Evolutionary conservation across 176 grass and related monocot species (phyloP), one percentile per base, ranked within the genome.

Genomic region (Oryza meyeriana): DNA sequence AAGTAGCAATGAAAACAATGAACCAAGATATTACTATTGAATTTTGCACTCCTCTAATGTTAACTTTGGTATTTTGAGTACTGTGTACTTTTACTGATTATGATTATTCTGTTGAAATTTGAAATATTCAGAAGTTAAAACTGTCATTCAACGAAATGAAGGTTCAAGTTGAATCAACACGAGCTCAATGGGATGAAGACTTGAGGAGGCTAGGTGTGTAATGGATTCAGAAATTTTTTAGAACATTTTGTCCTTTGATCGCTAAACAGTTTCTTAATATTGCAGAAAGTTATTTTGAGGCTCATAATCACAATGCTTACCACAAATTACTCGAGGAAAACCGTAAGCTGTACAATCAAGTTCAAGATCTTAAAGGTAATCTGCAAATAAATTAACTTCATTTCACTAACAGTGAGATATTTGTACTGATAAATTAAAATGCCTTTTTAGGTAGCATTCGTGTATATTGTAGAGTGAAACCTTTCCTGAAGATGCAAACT

Each of bases 301-400:
- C 85, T 64, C 92, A 89, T 20, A 85, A 89, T 67, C 76, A 87
- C 35, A 89, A 92, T 45, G 83, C 64, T 26, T 94, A 94, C 78
- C 72, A 83, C 10, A 91, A 87, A 38, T 80, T 97, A 42, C 87
- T 94, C 16, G 89, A 93, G 44, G 94, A 97, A 91, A 97, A 97
- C 75, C 86, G 91, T 68, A 67, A 87, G 48, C 74, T 97, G 50
- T 89, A 97, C 79, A 97, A 97, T 81, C 91, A 97, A 77, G 86
- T 97, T 20, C 94, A 89, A 94, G 94, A 97, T 83, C 91, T 97
- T 63, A 97, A 89, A 97, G 94, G 94, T 97, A 73, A 89, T 16
- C 32, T 20, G 10, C 14, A 8, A 32, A 75, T 77, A 13, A n/a
- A 36, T 71, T 74, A 61, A 66, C 32, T 65, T 47, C 10, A 70